A percentile compares a stretch with the other conserved stretches of the same genome.
phyloP scores from a whole-genome alignment of 1,284 basidiomycete genomes.

The Cutaneotrichosporon curvatum region DNA sequence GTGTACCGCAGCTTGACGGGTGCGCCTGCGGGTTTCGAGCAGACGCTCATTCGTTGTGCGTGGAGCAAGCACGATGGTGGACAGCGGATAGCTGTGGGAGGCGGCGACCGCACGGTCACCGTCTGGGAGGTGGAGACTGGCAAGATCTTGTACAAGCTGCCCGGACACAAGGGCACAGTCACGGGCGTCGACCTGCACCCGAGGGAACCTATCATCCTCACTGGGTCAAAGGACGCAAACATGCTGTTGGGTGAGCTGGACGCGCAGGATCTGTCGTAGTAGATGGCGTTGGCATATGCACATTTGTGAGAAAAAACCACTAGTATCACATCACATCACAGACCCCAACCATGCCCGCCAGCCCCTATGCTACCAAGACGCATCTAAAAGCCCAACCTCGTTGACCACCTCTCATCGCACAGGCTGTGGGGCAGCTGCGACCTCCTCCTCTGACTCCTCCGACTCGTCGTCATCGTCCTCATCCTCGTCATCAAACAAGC shows the following conservation, averaged over 20 bases:
- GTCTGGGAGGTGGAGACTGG: conserved; percentile 88
- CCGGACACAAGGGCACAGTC: conserved; percentile 89
- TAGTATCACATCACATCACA: not conserved
- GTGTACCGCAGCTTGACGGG: conserved; percentile 72
- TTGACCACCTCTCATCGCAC: not conserved
- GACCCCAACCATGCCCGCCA: too few relatives aligned
- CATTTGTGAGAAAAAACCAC: too few relatives aligned
- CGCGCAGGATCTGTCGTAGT: conserved; percentile 39
- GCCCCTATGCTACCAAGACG: conserved; percentile 2
- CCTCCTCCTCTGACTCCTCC: conserved; percentile 31
- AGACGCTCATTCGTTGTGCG: conserved; percentile 65
- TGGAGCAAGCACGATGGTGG: conserved; percentile 53
- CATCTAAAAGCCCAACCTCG: not conserved
- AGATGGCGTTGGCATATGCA: too few relatives aligned
- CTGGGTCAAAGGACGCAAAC: conserved; percentile 78
- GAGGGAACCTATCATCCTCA: conserved; percentile 83
- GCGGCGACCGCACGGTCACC: conserved; percentile 58
- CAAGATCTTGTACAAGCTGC: conserved; percentile 80
- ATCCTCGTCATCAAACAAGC: conserved; percentile 35
- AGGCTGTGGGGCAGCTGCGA: not conserved
- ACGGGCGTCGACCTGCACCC: conserved; percentile 78
- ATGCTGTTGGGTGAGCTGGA: conserved; percentile 86
- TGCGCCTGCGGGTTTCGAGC: conserved; percentile 85
- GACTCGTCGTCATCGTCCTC: conserved; percentile 27
- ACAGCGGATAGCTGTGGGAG: conserved; percentile 47